Evolutionary conservation across 1,284 basidiomycete species (phyloP).

Genomic region (Volvariella volvacea): DNA sequence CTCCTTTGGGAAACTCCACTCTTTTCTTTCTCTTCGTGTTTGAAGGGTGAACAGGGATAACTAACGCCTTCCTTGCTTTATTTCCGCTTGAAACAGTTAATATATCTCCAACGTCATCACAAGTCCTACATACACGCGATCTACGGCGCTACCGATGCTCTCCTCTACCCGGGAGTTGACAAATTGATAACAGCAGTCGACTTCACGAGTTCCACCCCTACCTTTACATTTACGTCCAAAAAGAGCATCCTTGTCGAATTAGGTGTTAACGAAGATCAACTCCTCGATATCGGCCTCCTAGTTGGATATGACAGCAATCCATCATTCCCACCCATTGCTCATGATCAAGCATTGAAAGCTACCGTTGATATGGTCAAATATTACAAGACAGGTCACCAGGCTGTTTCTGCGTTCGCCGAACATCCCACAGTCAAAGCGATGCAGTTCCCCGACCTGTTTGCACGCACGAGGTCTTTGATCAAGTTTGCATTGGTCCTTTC

Average conservation of each 20-base stretch:
- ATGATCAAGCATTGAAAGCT: conserved; percentile 75
- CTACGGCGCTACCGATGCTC: conserved; percentile 84
- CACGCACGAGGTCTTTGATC: conserved; percentile 87
- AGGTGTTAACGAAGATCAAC: conserved; percentile 80
- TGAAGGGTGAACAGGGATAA: neutral
- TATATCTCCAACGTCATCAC: conserved; percentile 89
- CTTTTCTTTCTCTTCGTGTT: conserved; percentile 4
- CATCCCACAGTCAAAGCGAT: conserved; percentile 73
- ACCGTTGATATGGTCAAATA: conserved; percentile 87
- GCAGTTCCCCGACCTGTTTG: conserved; percentile 84
- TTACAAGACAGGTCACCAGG: conserved; percentile 81
- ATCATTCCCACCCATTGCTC: conserved; percentile 80
- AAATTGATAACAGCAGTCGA: conserved; percentile 87
- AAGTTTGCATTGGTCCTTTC: conserved; percentile 89
- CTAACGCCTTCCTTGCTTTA: too few species aligned
- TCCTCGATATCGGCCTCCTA: conserved; percentile 90
- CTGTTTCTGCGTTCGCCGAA: conserved; percentile 73
- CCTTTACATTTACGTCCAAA: conserved; percentile 87
- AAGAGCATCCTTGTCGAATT: conserved; percentile 72
- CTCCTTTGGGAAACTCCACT: too few species aligned
- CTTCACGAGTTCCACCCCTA: conserved; percentile 55
- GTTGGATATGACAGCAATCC: conserved; percentile 86
- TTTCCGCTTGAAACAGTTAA: conserved; percentile 48
- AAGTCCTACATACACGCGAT: conserved; percentile 95
- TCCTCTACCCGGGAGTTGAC: conserved; percentile 89